Base-by-base conservation (phyloP, 768 basidiomycete genomes). In the Imleria badia region DNA sequence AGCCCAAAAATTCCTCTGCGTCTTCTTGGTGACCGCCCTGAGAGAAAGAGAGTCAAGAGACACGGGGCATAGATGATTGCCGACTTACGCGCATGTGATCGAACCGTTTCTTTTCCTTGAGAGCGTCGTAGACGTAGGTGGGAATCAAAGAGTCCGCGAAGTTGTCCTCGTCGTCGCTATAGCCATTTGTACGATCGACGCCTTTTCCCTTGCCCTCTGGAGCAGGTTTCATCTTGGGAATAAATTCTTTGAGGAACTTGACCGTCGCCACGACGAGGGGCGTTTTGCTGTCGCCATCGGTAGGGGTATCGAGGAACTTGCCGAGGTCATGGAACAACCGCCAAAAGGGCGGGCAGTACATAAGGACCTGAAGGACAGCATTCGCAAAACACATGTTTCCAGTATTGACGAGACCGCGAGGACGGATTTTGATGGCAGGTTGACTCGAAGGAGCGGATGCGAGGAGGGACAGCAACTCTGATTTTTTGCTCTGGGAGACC, bases 341-440 rank as follows among this genome's bases (percentile, higher is more conserved):
- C 64, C 86, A 85, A 70, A 98, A 98, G 1, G 89, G 91, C n/a
- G 82, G 79, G 62, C 89, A 93, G 70, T 94, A 96, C 1, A 95
- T 81, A 29, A 99, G 78, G 2, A 89, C 83, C 74, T 98, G 96
- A 30, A 99, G 75, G 22, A 98, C 90, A 0, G 94, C 85, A 64
- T 98, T 99, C 29, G 94, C 94, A 66, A 98, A 99, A 69, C 96
- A 99, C 86, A 98, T 87, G 72, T 99, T 99, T 1, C 96, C 95
- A 3, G 84, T 88, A 71, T 99, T 99, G 61, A 98, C 78, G 45
- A 99, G 74, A 6, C 96, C 96, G 14, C 95, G 78, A 1, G 91
- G 84, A 8, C 78, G 75, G 33, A 91, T 81, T 45, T 69, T 71
- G 34, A 67, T 53, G 35, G 23, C 8, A 11, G 60, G 50, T 1